Conservation (phyloP, 306 rosid genomes). For the Lathyrus sativus region DNA sequence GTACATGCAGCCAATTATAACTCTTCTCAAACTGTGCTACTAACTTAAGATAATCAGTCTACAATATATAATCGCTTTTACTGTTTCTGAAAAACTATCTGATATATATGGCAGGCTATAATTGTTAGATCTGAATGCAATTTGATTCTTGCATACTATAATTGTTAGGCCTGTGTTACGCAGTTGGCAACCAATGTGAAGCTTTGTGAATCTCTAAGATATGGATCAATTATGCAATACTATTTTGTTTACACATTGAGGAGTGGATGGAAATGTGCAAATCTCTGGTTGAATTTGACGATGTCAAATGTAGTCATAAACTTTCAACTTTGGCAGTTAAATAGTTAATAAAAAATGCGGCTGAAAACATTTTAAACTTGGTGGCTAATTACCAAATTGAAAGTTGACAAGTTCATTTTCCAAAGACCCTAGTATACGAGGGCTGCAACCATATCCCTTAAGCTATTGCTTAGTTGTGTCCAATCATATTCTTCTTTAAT, state of each 20-base stretch:
- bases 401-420: slow-evolving; percentile 1
- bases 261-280: slow-evolving; percentile 26
- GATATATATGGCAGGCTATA: slow-evolving; percentile 20
- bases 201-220: no score
- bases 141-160: not conserved
- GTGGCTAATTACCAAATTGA: slow-evolving; percentile 16
- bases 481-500: no score
- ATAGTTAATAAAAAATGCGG: not conserved
- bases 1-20: slow-evolving; percentile 37
- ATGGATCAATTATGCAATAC: not conserved
- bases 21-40: slow-evolving; percentile 21
- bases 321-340: not conserved
- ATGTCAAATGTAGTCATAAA: not conserved
- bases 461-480: no score
- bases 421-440: not conserved
- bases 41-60: slow-evolving; percentile 24
- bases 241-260: slow-evolving; percentile 1
- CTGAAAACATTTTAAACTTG: not conserved
- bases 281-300: slow-evolving; percentile 4
- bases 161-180: no score
- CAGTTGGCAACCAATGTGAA: no score
- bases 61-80: not conserved
- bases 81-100: not conserved
- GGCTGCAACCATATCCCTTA: not conserved
- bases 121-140: slow-evolving; percentile 15